A percentile compares a stretch with the other conserved stretches of the same genome.
Evolutionary conservation across 768 basidiomycete genomes (phyloP).

Genomic region (Lepiota subincarnata): DNA sequence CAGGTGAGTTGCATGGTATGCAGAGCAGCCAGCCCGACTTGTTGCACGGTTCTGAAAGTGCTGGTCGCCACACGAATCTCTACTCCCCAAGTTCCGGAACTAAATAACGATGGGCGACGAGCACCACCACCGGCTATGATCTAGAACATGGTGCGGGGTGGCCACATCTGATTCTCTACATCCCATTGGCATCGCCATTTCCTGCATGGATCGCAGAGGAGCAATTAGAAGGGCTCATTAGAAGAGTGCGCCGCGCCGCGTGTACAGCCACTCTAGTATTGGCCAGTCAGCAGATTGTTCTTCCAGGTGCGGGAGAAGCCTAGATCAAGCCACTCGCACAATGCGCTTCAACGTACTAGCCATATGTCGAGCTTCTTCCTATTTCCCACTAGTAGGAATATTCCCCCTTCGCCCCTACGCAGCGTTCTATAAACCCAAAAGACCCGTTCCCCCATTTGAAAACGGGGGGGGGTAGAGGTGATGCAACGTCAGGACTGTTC

Average conservation of each 20-base stretch:
- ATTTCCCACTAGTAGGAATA: neutral
- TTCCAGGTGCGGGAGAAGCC: neutral
- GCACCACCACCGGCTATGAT: too few relatives aligned
- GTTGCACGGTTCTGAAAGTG: too few relatives aligned
- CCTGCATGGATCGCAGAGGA: neutral
- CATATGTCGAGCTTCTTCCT: neutral
- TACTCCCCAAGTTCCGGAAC: too few relatives aligned
- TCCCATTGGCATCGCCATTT: neutral
- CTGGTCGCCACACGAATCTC: too few relatives aligned
- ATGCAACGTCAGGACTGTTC: neutral
- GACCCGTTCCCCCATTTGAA: neutral
- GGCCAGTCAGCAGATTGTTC: slow-evolving; percentile 4
- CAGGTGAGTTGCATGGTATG: too few relatives aligned
- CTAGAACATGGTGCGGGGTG: neutral
- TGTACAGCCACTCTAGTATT: slow-evolving; percentile 1
- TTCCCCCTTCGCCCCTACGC: neutral
- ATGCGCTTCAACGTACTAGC: neutral
- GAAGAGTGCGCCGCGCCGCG: neutral
- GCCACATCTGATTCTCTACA: neutral
- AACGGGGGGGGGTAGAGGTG: neutral
- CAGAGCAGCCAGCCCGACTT: too few relatives aligned
- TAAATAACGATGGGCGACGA: too few relatives aligned
- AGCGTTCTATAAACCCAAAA: too few relatives aligned
- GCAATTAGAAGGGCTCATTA: slow-evolving; percentile 12
- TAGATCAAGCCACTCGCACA: neutral